Conservation (phyloP, 306 rosid genomes). For the Medicago lupulina region DNA sequence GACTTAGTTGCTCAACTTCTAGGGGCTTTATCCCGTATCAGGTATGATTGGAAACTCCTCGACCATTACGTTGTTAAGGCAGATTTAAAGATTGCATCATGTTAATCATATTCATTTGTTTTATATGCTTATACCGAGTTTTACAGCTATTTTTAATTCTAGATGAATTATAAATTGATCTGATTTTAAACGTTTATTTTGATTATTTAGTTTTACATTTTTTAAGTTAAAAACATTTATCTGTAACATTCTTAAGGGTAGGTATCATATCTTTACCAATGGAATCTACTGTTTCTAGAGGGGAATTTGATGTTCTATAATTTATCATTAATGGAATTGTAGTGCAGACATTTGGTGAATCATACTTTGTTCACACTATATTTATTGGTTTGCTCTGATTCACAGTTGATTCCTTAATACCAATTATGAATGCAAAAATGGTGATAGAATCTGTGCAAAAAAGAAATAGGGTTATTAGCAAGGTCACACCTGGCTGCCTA, state of each 20-base stretch:
- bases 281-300: background rate
- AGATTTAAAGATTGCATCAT: slow-evolving; percentile 21
- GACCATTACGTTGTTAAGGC: slow-evolving; percentile 22
- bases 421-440: slow-evolving; percentile 22
- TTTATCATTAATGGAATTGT: slow-evolving; percentile 9
- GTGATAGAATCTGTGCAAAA: slow-evolving; percentile 7
- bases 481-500: background rate
- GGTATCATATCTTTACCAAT: slow-evolving; percentile 13
- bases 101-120: slow-evolving; percentile 25
- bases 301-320: slow-evolving; percentile 13
- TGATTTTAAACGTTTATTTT: slow-evolving; percentile 28
- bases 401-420: slow-evolving; percentile 25
- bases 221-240: slow-evolving; percentile 5
- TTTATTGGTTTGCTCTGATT: slow-evolving; percentile 16
- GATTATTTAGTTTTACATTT: background rate
- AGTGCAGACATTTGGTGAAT: background rate
- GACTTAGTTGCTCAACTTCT: slow-evolving; percentile 98
- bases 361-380: background rate
- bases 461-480: background rate
- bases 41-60: slow-evolving; percentile 55
- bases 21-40: slow-evolving; percentile 98
- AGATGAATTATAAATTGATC: slow-evolving; percentile 2
- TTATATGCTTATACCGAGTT: background rate
- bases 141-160: slow-evolving; percentile 27
- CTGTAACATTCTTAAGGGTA: slow-evolving; percentile 21